Evolutionary conservation across 2,329 filamentous ascomycete species (phyloP).

Genomic region (Trichophyton schoenleinii): DNA sequence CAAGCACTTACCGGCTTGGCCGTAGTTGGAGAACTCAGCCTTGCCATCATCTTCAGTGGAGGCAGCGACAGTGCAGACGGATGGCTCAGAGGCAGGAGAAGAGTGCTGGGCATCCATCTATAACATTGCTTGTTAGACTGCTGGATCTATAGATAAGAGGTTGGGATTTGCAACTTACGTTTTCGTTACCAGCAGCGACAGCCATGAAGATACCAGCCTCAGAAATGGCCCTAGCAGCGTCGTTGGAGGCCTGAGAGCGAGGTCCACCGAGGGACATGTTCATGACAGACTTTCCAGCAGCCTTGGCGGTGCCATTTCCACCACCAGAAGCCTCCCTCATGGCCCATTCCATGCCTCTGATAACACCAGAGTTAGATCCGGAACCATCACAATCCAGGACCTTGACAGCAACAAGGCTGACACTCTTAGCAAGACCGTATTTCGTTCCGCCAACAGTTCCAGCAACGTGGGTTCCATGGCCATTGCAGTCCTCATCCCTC

Average conservation of each 20-base stretch:
- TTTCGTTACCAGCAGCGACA: slow-evolving; percentile 32
- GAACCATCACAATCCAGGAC: slow-evolving; percentile 35
- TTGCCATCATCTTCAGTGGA: slow-evolving; percentile 22
- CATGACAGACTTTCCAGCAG: slow-evolving; percentile 22
- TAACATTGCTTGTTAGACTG: not conserved
- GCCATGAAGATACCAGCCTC: slow-evolving; percentile 29
- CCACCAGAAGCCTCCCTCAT: slow-evolving; percentile 19
- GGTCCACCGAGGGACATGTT: slow-evolving; percentile 27
- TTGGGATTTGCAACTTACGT: slow-evolving; percentile 11
- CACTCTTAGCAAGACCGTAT: slow-evolving; percentile 28
- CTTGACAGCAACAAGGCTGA: slow-evolving; percentile 37
- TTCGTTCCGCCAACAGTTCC: slow-evolving; percentile 24
- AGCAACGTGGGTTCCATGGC: slow-evolving; percentile 30
- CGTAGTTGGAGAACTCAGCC: slow-evolving; percentile 32
- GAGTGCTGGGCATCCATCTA: not conserved
- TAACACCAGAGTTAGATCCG: slow-evolving; percentile 35
- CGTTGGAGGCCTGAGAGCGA: slow-evolving; percentile 27
- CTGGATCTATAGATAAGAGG: not conserved
- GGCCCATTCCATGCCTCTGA: slow-evolving; percentile 37
- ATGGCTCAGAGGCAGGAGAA: slow-evolving; percentile 27
- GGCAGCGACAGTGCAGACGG: slow-evolving; percentile 33
- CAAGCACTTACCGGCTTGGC: slow-evolving; percentile 7
- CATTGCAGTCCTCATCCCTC: slow-evolving; percentile 17
- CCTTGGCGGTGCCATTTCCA: slow-evolving; percentile 20
- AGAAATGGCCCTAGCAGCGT: slow-evolving; percentile 26